These are phyloP conservation scores for Hirsutella minnesotensis DNA, from an alignment of 2,329 filamentous ascomycete species.

Conservation along the genomic window DNA sequence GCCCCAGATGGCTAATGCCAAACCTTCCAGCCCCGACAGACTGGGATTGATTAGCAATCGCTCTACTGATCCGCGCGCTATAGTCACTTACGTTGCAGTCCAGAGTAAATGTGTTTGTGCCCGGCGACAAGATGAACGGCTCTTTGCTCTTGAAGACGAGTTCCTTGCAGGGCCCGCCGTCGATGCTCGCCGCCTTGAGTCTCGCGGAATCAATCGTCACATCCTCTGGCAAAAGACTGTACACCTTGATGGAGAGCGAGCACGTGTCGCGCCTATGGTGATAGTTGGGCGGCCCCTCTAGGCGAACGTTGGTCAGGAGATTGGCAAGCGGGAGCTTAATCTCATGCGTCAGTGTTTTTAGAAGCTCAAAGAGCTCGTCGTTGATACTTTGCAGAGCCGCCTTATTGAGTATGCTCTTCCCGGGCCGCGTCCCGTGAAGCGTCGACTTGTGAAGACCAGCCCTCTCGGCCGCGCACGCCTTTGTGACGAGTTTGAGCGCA, in stretches of 20 bases:
- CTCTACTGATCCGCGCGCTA: background rate
- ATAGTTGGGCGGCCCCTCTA: constrained; percentile 60
- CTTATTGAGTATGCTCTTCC: constrained; percentile 12
- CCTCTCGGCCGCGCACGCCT: constrained; percentile 45
- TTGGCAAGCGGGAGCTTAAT: constrained; percentile 56
- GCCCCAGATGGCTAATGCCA: constrained; percentile 57
- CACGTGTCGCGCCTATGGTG: constrained; percentile 65
- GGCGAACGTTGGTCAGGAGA: constrained; percentile 60
- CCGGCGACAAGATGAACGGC: constrained; percentile 28
- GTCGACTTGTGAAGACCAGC: constrained; percentile 29
- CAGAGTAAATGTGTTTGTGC: constrained; percentile 29
- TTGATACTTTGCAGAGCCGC: constrained; percentile 35
- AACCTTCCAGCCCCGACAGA: constrained; percentile 61
- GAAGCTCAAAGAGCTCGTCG: constrained; percentile 32
- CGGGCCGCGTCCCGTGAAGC: constrained; percentile 7
- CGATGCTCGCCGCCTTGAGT: constrained; percentile 48
- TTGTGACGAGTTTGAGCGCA: constrained; percentile 61
- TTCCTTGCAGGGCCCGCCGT: constrained; percentile 49
- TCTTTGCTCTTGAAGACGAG: constrained; percentile 21
- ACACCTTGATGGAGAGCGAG: constrained; percentile 52
- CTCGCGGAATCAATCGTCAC: constrained; percentile 54
- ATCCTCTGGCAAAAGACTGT: constrained; percentile 60
- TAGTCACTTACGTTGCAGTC: constrained; percentile 17
- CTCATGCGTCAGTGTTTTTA: constrained; percentile 38
- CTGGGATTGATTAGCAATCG: constrained; percentile 27